phyloP scores from a whole-genome alignment of 306 rosid species.

The Trifolium fragiferum region DNA sequence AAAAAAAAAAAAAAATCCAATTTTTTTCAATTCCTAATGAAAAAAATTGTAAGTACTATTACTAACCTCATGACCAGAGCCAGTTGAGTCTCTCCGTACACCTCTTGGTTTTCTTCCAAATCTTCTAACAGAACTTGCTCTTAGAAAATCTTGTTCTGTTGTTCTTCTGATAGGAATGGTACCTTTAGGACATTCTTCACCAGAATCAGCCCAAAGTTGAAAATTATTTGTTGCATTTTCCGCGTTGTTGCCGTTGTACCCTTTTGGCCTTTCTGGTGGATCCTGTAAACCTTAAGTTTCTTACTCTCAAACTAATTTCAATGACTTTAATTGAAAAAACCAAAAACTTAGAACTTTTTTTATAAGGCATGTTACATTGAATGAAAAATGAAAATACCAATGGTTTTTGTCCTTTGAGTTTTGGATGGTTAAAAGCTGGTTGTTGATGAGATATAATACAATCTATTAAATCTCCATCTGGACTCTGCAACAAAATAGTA shows the following conservation, averaged over 20 bases:
- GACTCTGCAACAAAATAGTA: constrained; percentile 66
- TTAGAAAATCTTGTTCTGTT: constrained; percentile 69
- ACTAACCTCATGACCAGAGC: constrained; percentile 91
- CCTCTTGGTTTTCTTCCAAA: constrained; percentile 83
- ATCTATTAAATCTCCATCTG: constrained; percentile 95
- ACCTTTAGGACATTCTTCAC: constrained; percentile 86
- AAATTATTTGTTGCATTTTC: constrained; percentile 51
- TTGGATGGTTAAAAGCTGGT: constrained; percentile 91
- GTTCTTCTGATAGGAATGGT: constrained; percentile 90
- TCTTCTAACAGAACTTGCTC: constrained; percentile 75
- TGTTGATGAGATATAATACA: constrained; percentile 85
- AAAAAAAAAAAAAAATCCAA: no score
- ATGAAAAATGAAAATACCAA: constrained; percentile 64
- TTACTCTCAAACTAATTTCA: constrained; percentile 45
- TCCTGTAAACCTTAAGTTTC: constrained; percentile 64
- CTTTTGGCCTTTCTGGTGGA: constrained; percentile 85
- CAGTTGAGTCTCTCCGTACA: constrained; percentile 83
- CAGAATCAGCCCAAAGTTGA: constrained; percentile 82
- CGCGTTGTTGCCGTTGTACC: constrained; percentile 43
- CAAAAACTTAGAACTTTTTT: constrained; percentile 8
- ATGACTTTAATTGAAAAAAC: constrained; percentile 19
- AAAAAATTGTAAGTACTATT: no score
- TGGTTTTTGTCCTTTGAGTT: constrained; percentile 74
- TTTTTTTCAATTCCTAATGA: no score
- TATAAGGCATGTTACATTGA: constrained; percentile 31